These are phyloP conservation scores for Penicillium vulpinum DNA, from an alignment of 2,329 filamentous ascomycete species.

Conservation along the genomic window DNA sequence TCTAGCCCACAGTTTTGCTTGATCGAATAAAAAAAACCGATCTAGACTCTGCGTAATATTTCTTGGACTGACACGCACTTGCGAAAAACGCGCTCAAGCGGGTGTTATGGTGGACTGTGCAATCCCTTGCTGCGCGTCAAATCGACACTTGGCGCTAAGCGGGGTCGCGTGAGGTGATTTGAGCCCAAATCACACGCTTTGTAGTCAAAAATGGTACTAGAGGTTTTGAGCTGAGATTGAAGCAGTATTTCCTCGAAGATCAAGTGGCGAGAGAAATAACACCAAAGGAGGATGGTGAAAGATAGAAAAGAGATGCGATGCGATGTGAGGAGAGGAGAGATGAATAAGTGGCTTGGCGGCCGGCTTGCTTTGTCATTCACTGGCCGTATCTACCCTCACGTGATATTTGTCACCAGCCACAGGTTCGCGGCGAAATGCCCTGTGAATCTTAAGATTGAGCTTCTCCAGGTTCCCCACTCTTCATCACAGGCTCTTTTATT, in stretches of 20 bases:
- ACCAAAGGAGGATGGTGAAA: background rate
- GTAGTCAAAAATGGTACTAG: background rate
- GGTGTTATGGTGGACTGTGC: conserved; percentile 19
- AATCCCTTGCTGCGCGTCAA: conserved; percentile 30
- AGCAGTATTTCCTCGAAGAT: background rate
- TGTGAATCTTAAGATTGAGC: conserved; percentile 16
- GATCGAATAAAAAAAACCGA: conserved; percentile 24
- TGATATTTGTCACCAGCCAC: conserved; percentile 10
- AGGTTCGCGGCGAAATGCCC: conserved; percentile 10
- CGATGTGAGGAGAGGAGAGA: conserved; percentile 2
- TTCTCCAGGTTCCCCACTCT: conserved; percentile 29
- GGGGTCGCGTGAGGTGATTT: conserved; percentile 31
- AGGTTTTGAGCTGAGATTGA: background rate
- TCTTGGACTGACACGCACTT: conserved; percentile 13
- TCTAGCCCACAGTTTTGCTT: conserved; percentile 38
- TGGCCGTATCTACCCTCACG: conserved; percentile 1
- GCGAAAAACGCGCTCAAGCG: conserved; percentile 17
- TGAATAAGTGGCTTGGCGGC: conserved; percentile 2
- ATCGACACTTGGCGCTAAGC: conserved; percentile 28
- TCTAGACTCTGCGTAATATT: conserved; percentile 22
- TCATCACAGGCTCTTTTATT: conserved; percentile 22
- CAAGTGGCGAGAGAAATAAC: background rate
- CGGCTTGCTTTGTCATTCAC: conserved; percentile 10
- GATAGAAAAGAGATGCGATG: background rate
- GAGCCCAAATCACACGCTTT: background rate